Evolutionary conservation across 176 grass and related monocot genomes (phyloP).

Genomic region (Rhynchospora breviuscula): DNA sequence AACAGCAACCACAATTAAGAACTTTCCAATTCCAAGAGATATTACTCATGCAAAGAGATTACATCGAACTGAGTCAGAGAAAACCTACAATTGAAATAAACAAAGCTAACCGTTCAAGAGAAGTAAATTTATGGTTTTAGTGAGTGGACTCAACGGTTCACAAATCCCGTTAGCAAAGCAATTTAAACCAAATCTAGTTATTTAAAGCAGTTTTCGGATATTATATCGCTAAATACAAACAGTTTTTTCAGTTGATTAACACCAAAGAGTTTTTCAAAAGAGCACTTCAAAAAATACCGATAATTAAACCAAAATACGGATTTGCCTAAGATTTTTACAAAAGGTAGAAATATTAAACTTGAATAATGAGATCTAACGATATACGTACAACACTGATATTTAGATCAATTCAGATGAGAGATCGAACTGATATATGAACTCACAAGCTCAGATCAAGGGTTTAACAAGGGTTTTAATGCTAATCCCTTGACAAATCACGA

Average conservation of each 20-base stretch:
- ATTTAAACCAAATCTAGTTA: neutral
- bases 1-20: neutral
- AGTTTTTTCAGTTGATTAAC: neutral
- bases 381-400: neutral
- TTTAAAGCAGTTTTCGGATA: neutral
- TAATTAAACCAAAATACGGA: neutral
- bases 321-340: neutral
- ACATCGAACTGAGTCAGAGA: neutral
- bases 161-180: neutral
- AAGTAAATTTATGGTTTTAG: neutral
- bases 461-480: constrained; percentile 11
- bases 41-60: neutral
- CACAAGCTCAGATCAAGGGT: constrained; percentile 11
- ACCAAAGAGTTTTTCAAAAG: neutral
- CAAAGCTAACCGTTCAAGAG: neutral
- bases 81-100: neutral
- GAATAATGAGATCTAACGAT: neutral
- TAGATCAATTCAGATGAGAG: neutral
- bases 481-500: neutral
- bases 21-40: neutral
- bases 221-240: neutral
- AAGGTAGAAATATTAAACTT: neutral
- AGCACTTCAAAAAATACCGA: neutral
- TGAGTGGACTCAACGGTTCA: neutral
- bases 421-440: neutral